A percentile compares a stretch with the other conserved stretches of the same genome.
Evolutionary conservation across 1,139 yeast genomes (phyloP).

Genomic region (Magnusiomyces magnusii): DNA sequence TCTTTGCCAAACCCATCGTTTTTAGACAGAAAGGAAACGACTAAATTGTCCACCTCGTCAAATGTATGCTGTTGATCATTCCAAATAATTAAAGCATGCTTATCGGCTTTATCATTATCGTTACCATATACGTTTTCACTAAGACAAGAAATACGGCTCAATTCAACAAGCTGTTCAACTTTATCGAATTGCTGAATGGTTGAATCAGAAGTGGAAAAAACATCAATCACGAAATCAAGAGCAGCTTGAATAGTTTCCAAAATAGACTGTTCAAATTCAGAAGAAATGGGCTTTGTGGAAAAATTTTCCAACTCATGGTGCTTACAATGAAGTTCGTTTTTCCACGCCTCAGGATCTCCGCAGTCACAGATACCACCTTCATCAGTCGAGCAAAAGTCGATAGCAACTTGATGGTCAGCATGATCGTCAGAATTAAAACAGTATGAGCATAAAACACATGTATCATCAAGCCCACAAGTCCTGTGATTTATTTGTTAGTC

Average conservation of each 20-base stretch:
- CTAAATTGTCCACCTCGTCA: constrained; percentile 62
- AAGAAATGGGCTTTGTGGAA: constrained; percentile 20
- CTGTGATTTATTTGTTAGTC: constrained; percentile 16
- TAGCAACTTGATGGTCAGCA: constrained; percentile 67
- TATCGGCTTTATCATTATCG: constrained; percentile 41
- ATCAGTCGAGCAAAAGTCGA: constrained; percentile 62
- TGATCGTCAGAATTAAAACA: constrained; percentile 73
- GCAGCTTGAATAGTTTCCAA: constrained; percentile 44
- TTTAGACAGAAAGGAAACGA: constrained; percentile 57
- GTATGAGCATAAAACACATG: constrained; percentile 74
- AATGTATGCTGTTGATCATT: constrained; percentile 80
- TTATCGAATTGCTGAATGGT: constrained; percentile 29
- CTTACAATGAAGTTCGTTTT: constrained; percentile 45
- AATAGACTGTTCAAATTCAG: constrained; percentile 28
- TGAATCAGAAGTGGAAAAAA: constrained; percentile 44
- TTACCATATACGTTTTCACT: constrained; percentile 36
- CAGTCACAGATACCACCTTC: constrained; percentile 96
- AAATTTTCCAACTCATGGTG: constrained; percentile 26
- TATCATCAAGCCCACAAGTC: constrained; percentile 79
- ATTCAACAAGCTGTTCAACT: constrained; percentile 23
- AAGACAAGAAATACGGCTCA: constrained; percentile 32
- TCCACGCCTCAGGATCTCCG: constrained; percentile 85
- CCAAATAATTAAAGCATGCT: constrained; percentile 56
- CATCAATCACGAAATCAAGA: constrained; percentile 72
- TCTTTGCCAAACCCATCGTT: constrained; percentile 59